phyloP scores from a whole-genome alignment of 1,139 yeast genomes.

The Scheffersomyces segobiensis region DNA sequence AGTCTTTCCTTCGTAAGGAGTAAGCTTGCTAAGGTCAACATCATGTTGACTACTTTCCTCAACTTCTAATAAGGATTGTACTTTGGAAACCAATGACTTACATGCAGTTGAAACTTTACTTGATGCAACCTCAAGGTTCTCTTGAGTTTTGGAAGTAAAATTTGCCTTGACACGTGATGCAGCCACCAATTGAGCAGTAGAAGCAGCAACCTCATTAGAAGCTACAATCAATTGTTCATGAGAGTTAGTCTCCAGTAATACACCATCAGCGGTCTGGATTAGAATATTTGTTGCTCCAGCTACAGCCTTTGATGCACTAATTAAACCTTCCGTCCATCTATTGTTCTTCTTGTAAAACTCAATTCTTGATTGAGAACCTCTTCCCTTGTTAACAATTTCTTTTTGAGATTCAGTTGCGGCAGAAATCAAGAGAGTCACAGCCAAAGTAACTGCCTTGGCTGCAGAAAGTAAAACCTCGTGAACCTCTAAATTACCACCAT shows the following conservation, averaged over 20 bases:
- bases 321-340: constrained; percentile 92
- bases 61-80: constrained; percentile 57
- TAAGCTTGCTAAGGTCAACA: constrained; percentile 66
- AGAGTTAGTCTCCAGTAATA: constrained; percentile 59
- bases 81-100: constrained; percentile 66
- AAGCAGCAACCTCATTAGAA: constrained; percentile 88
- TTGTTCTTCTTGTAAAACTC: constrained; percentile 86
- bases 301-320: constrained; percentile 88
- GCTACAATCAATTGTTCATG: constrained; percentile 89
- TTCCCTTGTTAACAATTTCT: constrained; percentile 76
- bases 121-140: constrained; percentile 67
- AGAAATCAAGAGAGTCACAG: constrained; percentile 68
- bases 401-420: constrained; percentile 83
- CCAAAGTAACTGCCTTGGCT: constrained; percentile 79
- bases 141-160: constrained; percentile 76
- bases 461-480: constrained; percentile 78
- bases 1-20: constrained; percentile 83
- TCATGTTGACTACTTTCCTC: constrained; percentile 38
- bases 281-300: constrained; percentile 81
- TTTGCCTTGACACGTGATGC: constrained; percentile 88
- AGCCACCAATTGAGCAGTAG: constrained; percentile 90
- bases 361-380: constrained; percentile 65
- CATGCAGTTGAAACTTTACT: constrained; percentile 75
- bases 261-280: constrained; percentile 86
- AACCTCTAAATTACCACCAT: constrained; percentile 65